Conservation (phyloP, 208 protist species). For the Blastocrithidia nonstop region DNA sequence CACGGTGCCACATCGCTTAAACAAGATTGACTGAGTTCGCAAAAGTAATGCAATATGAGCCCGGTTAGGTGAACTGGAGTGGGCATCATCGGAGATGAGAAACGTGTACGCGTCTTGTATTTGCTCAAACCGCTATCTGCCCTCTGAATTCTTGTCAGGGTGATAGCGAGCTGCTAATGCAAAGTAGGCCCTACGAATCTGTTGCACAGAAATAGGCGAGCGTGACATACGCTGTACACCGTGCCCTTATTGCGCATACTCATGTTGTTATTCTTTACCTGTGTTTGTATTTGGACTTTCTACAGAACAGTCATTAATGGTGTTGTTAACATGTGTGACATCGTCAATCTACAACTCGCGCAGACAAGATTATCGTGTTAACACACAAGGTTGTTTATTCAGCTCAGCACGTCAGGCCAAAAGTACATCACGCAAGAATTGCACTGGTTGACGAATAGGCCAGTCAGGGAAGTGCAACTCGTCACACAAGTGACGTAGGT, state of each 20-base stretch:
- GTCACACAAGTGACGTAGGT: conserved; percentile 90
- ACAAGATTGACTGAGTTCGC: conserved; percentile 87
- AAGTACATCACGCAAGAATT: conserved; percentile 79
- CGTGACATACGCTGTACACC: no score
- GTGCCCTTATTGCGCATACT: not conserved
- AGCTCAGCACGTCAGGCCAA: conserved; percentile 72
- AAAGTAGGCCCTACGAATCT: conserved; percentile 90
- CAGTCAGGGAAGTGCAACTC: conserved; percentile 79
- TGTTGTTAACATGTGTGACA: not conserved
- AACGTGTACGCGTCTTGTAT: conserved; percentile 85
- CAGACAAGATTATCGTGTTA: conserved; percentile 50
- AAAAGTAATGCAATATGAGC: conserved; percentile 62
- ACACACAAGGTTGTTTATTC: conserved; percentile 59
- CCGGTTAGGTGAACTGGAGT: conserved; percentile 19
- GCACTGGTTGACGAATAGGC: conserved; percentile 76
- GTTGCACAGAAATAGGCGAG: conserved; percentile 20
- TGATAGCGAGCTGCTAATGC: conserved; percentile 86
- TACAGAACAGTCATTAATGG: not conserved
- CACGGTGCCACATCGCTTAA: conserved; percentile 50
- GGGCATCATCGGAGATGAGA: conserved; percentile 24
- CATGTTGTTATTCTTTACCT: not conserved
- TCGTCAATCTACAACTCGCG: conserved; percentile 55
- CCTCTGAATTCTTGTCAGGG: conserved; percentile 94
- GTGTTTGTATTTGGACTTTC: not conserved
- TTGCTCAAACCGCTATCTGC: conserved; percentile 85